These are phyloP conservation scores for Candida nitratophila DNA, from an alignment of 805 yeast genomes.

Conservation along the genomic window DNA sequence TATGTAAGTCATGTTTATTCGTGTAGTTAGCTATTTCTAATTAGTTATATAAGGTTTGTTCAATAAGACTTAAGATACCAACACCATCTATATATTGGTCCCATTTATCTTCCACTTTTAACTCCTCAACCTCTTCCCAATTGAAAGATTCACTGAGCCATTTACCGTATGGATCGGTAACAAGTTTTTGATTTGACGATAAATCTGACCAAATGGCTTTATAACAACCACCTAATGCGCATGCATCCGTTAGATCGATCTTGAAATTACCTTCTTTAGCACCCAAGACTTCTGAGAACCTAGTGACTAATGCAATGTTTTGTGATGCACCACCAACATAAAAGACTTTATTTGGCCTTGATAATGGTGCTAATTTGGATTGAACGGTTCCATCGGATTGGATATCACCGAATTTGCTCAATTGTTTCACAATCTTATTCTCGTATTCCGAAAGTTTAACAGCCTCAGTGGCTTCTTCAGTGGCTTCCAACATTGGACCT, in stretches of 20 bases:
- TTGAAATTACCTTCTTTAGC: conserved; percentile 57
- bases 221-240: conserved; percentile 89
- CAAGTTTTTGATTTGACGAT: conserved; percentile 22
- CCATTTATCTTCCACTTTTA: conserved; percentile 38
- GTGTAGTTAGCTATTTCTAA: too few species aligned
- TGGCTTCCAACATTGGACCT: conserved; percentile 59
- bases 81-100: conserved; percentile 43
- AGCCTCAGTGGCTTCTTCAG: conserved; percentile 6
- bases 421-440: conserved; percentile 15
- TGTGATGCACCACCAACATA: conserved; percentile 87
- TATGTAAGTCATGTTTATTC: neutral
- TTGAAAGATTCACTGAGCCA: conserved; percentile 42
- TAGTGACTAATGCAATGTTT: conserved; percentile 58
- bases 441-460: conserved; percentile 9
- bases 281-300: conserved; percentile 66
- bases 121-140: conserved; percentile 39
- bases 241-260: conserved; percentile 78
- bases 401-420: conserved; percentile 32
- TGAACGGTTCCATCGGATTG: conserved; percentile 46
- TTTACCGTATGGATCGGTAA: conserved; percentile 29
- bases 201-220: conserved; percentile 69
- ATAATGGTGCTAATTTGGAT: conserved; percentile 31
- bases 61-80: conserved; percentile 43
- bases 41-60: conserved; percentile 13
- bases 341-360: conserved; percentile 62